phyloP scores from a whole-genome alignment of 192 early-diverging fungal species.

The Entomortierella parvispora region DNA sequence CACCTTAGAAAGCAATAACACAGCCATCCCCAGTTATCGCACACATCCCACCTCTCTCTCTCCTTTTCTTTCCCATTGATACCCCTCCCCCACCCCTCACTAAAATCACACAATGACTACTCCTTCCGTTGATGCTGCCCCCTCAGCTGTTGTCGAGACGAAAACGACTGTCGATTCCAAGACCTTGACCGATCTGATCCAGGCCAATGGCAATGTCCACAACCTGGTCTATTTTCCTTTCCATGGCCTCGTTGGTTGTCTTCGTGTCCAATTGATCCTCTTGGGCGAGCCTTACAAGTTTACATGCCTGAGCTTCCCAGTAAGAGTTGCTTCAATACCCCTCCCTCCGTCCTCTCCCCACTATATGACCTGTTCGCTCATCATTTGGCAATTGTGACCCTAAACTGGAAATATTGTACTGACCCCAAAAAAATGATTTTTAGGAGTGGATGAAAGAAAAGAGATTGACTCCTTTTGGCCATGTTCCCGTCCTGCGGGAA shows the following conservation, averaged over 20 bases:
- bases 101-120: too few relatives aligned
- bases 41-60: too few relatives aligned
- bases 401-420: not conserved
- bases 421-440: not conserved
- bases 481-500: conserved; percentile 59
- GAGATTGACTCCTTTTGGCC: conserved; percentile 56
- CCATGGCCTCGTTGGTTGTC: conserved; percentile 31
- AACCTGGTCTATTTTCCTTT: conserved; percentile 39
- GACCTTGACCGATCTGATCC: conserved; percentile 1
- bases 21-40: too few relatives aligned
- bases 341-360: too few relatives aligned
- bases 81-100: too few relatives aligned
- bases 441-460: conserved; percentile 57
- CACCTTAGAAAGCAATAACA: too few relatives aligned
- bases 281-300: conserved; percentile 23
- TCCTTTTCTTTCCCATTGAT: too few relatives aligned
- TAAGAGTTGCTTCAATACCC: too few relatives aligned
- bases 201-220: conserved; percentile 27
- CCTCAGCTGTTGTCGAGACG: too few relatives aligned
- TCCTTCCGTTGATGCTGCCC: too few relatives aligned
- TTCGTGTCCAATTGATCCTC: conserved; percentile 13
- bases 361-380: too few relatives aligned
- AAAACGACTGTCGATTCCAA: not conserved
- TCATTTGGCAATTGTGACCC: not conserved
- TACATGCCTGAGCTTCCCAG: conserved; percentile 3